Percentiles rank a stretch among this genome's conserved stretches.
These are phyloP conservation scores for Leptodontidium sp. DNA, from an alignment of 2,329 filamentous ascomycete genomes.

Conservation along the genomic window DNA sequence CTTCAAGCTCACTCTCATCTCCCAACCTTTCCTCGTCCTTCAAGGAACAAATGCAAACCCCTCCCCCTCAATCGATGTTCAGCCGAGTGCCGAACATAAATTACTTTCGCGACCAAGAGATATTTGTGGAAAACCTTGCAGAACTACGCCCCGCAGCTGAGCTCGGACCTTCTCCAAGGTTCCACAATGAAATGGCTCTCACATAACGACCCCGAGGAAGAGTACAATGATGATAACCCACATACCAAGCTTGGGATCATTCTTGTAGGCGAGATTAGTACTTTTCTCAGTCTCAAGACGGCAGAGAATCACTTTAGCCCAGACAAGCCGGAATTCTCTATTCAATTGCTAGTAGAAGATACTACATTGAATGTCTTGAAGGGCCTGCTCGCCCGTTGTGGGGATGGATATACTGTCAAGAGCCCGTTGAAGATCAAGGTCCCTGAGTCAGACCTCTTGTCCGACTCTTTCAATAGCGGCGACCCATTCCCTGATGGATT, in stretches of 20 bases:
- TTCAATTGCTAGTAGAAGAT: neutral
- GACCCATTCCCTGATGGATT: slow-evolving; percentile 21
- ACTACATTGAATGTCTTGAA: slow-evolving; percentile 4
- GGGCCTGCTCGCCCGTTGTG: neutral
- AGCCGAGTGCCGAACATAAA: neutral
- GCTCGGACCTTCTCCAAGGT: neutral
- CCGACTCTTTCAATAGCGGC: slow-evolving; percentile 19
- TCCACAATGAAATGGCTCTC: neutral
- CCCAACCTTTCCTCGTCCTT: neutral
- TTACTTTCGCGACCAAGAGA: neutral
- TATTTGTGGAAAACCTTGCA: neutral
- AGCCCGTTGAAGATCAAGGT: slow-evolving; percentile 15
- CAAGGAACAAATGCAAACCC: neutral
- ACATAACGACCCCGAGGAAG: neutral
- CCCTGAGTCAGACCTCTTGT: slow-evolving; percentile 19
- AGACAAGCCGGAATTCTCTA: neutral
- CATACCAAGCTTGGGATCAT: neutral
- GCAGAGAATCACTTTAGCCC: neutral
- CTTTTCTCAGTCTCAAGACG: neutral
- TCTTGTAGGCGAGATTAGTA: neutral
- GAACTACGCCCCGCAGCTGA: neutral
- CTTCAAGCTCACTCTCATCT: neutral
- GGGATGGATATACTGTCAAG: neutral
- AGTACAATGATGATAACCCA: neutral
- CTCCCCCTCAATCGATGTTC: neutral